Base-by-base conservation (phyloP, 208 protist species). In the Trypanosoma brucei region DNA sequence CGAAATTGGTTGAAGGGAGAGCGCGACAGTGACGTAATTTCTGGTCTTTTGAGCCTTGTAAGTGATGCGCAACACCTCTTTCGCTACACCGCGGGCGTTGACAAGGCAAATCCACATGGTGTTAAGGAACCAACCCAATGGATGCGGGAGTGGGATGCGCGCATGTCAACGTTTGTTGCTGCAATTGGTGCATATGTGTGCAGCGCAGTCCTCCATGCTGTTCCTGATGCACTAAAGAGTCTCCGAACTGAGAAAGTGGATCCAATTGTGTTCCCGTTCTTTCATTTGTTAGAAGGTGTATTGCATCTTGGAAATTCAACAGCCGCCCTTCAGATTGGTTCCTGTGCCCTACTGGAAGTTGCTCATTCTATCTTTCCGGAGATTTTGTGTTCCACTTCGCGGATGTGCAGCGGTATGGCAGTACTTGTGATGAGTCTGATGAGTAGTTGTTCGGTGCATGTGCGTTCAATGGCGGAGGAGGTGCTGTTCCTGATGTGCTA, bases 361-460 rank as follows among this genome's bases (percentile, higher is more conserved):
- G 79, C 92, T 31, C 75, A 76, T 49, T 59, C 78, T 60, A 70
- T 95, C 9, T 88, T 92, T 62, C 90, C 86, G 1, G 86, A 91
- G 61, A 88, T 93, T 42, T 83, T 92, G 57, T 89, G 81, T 62
- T 62, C 78, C 38, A 84, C 86, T 66, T 79, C 78, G 9, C 69
- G 70, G 8, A 92, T 93, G 86, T 76, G 80, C 55, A 79, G 65
- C 53, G 86, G 86, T 37, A 79, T 95, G 74, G 70, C 89, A 38
- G 69, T 92, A 22, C 72, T 95, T 13, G 84, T 78, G 7, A 89
- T 92, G 62, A 84, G 85, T 58, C 73, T 95, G 55, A 92, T 95
- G 86, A 92, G 86, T 68, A 89, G 76, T 54, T 92, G 81, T 61
- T 93, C 77, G 62, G 77, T 86, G 65, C 73, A 87, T 60, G 90